These are phyloP conservation scores for Helotiales sp. DNA, from an alignment of 2,329 filamentous ascomycete genomes.

Conservation along the genomic window DNA sequence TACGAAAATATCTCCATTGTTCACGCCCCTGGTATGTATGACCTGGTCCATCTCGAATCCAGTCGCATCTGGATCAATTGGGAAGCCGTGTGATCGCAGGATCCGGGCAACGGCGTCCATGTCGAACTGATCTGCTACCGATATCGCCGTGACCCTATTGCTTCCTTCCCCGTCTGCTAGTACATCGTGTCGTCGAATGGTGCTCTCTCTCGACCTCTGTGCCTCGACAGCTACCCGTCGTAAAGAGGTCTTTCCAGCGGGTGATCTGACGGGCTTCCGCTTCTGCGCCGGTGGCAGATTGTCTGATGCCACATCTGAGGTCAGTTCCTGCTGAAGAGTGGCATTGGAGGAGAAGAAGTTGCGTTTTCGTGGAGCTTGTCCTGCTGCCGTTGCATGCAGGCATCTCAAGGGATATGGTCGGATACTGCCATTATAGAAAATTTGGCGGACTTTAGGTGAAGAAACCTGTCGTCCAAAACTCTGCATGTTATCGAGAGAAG, in stretches of 20 bases:
- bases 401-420: constrained; percentile 41
- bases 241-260: constrained; percentile 72
- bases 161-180: constrained; percentile 45
- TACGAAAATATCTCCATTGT: constrained; percentile 87
- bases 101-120: constrained; percentile 65
- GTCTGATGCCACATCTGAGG: constrained; percentile 16
- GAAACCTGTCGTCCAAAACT: constrained; percentile 33
- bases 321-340: constrained; percentile 50
- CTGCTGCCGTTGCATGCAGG: constrained; percentile 53
- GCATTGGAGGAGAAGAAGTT: constrained; percentile 71
- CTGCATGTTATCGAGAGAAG: constrained; percentile 30
- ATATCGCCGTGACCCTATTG: constrained; percentile 60
- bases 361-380: constrained; percentile 55
- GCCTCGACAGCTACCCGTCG: constrained; percentile 87
- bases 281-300: constrained; percentile 32
- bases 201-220: constrained; percentile 61
- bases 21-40: constrained; percentile 64
- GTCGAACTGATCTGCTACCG: constrained; percentile 67
- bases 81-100: constrained; percentile 62
- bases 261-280: constrained; percentile 54
- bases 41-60: constrained; percentile 66
- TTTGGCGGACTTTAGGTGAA: constrained; percentile 23
- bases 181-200: constrained; percentile 30
- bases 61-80: constrained; percentile 64
- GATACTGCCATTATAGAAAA: constrained; percentile 27